Conservation (phyloP, 441 rosid genomes). For the Gossypium aridum region DNA sequence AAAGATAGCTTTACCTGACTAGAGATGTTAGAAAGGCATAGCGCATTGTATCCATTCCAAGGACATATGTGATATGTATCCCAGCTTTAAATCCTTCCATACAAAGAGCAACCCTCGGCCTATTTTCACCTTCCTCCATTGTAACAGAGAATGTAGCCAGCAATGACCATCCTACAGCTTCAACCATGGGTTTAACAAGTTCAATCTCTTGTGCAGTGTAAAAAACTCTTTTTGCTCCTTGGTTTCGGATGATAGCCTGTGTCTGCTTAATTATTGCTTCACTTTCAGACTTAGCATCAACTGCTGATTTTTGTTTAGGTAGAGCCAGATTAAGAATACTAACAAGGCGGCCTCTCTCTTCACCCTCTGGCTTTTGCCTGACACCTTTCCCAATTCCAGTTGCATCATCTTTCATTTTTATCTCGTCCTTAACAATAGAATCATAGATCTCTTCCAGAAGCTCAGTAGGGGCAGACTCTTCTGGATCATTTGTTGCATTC, state of each 20-base stretch:
- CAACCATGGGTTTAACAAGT: constrained; percentile 95
- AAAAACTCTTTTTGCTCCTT: constrained; percentile 82
- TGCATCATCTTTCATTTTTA: constrained; percentile 86
- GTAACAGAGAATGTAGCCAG: constrained; percentile 98
- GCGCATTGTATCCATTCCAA: constrained; percentile 99
- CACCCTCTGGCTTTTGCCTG: constrained; percentile 78
- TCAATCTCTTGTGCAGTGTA: constrained; percentile 72
- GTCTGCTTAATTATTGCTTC: constrained; percentile 90
- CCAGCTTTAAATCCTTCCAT: constrained; percentile 99
- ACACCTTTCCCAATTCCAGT: constrained; percentile 48
- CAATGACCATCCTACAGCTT: constrained; percentile 98
- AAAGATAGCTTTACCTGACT: constrained; percentile 55
- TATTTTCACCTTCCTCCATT: constrained; percentile 99
- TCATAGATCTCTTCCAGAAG: constrained; percentile 93
- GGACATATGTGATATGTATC: constrained; percentile 79
- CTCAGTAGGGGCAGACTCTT: constrained; percentile 82
- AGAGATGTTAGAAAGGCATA: constrained; percentile 97
- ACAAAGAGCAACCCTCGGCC: constrained; percentile 83
- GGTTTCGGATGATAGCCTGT: constrained; percentile 85
- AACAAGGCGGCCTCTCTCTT: constrained; percentile 89
- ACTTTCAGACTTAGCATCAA: constrained; percentile 82
- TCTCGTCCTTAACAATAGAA: constrained; percentile 94
- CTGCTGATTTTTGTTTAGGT: constrained; percentile 64
- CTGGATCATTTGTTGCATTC: constrained; percentile 77
- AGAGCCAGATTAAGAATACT: constrained; percentile 90